Base-by-base conservation (phyloP, 2,329 filamentous ascomycete genomes). In the Fusarium sp. region DNA sequence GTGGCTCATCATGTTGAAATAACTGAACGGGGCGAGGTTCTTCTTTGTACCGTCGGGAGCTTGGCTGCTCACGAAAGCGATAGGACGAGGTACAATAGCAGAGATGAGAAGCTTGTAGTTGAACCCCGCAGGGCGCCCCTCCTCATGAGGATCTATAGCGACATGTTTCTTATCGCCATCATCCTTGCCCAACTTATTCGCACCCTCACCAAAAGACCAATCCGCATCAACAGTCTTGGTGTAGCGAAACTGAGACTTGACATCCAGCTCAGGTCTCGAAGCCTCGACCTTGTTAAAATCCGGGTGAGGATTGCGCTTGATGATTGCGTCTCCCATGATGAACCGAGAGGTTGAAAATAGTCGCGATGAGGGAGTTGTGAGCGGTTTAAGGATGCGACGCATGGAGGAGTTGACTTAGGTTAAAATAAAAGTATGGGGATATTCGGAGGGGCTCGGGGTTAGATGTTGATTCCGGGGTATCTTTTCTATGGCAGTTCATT, bases 101-200 rank as follows among this genome's bases (percentile, higher is more conserved):
- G 91, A 93, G 81, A 98, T 97, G 69, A 98, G 86, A 20, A 98
- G 89, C 83, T 97, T 97, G 88, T 98, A 98, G 87, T 98, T 98
- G 83, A 89, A 90, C 3, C 85, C 83, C 0, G 89, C 83, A 0
- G 90, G 87, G 1, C 95, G 89, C 36, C 91, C 93, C 33, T 90
- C 84, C 62, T 87, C 91, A 80, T 95, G 91, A 0, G 95, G 95
- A 81, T 97, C 92, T 76, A 98, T 97, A 78, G 91, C 85, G 72
- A 95, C 82, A 83, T 97, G 93, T 66, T 90, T 88, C 61, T 73
- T 66, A 60, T 50, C 65, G 10, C 20, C 35, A 28, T 35, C 66
- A 24, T 74, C 65, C 42, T 73, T 63, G 63, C 78, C 68, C 33
- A 83, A 80, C 30, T 84, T 80, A 83, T 94, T 95, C 68, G 89